Evolutionary conservation across 805 yeast species (phyloP).

Genomic region (Cyberlindnera saturnus): DNA sequence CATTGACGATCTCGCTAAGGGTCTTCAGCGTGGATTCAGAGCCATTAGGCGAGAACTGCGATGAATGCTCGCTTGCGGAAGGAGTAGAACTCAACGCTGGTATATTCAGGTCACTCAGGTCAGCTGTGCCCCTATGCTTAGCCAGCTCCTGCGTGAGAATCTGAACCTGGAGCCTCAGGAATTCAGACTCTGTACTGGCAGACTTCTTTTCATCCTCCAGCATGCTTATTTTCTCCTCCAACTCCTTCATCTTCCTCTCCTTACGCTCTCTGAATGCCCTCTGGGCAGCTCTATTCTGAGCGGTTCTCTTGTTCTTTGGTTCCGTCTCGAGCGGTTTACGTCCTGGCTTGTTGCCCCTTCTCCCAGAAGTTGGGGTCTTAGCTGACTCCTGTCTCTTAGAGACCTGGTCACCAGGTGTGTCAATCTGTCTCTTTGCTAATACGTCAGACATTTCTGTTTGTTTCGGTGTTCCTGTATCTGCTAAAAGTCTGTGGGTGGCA

Average conservation of each 20-base stretch:
- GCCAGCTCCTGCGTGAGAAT: slow-evolving; percentile 66
- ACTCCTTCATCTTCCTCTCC: slow-evolving; percentile 77
- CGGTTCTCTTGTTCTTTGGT: slow-evolving; percentile 85
- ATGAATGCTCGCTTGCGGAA: slow-evolving; percentile 7
- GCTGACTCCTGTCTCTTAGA: slow-evolving; percentile 20
- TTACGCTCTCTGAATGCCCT: slow-evolving; percentile 94
- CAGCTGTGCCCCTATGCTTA: slow-evolving; percentile 41
- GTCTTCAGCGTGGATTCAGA: slow-evolving; percentile 10
- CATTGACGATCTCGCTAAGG: slow-evolving; percentile 1
- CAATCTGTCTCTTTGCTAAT: slow-evolving; percentile 9
- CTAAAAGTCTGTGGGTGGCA: too few relatives aligned
- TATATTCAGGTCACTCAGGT: slow-evolving; percentile 22
- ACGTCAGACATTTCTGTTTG: slow-evolving; percentile 6
- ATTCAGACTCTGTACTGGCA: slow-evolving; percentile 65
- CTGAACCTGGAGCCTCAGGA: slow-evolving; percentile 70
- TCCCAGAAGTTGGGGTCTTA: slow-evolving; percentile 1
- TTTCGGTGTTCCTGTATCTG: too few relatives aligned
- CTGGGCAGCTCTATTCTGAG: slow-evolving; percentile 98
- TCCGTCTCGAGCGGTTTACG: slow-evolving; percentile 74
- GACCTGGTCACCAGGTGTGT: slow-evolving; percentile 5
- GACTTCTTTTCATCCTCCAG: slow-evolving; percentile 69
- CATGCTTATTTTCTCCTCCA: slow-evolving; percentile 68
- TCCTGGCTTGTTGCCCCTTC: slow-evolving; percentile 54
- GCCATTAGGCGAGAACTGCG: slow-evolving; percentile 14
- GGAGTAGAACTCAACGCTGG: slow-evolving; percentile 11